These are phyloP conservation scores for Tritrichomonas musculus DNA, from an alignment of 208 protist species.

Conservation along the genomic window DNA sequence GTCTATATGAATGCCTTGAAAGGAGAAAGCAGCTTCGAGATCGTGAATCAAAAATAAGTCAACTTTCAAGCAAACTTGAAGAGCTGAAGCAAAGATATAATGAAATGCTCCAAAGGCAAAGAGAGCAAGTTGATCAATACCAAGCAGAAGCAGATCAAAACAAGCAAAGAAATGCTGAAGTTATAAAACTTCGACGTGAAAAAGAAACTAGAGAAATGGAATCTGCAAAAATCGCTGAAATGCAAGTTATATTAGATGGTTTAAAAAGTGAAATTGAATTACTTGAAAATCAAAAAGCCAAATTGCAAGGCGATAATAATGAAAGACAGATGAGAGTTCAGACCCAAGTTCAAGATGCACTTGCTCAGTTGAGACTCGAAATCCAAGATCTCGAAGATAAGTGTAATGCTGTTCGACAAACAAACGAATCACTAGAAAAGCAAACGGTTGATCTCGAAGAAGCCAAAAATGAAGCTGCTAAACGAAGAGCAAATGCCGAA, in stretches of 20 bases:
- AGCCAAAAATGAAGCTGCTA: background rate
- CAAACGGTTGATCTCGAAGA: background rate
- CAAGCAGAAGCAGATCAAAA: background rate
- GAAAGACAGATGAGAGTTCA: background rate
- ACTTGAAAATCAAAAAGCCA: background rate
- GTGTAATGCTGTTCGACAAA: background rate
- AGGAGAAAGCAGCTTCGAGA: background rate
- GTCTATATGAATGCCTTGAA: background rate
- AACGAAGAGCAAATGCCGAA: background rate
- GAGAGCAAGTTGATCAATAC: background rate
- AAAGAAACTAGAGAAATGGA: slow-evolving; percentile 5
- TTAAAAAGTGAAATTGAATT: background rate
- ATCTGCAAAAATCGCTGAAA: background rate
- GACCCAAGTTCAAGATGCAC: background rate
- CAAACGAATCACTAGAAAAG: background rate
- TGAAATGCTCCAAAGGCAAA: background rate
- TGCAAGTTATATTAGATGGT: background rate
- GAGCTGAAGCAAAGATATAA: background rate
- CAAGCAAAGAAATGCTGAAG: background rate
- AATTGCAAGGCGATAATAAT: background rate
- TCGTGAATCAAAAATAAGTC: background rate
- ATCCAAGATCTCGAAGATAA: background rate
- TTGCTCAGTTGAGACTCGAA: background rate
- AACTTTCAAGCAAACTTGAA: background rate
- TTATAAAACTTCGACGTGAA: background rate